Evolutionary conservation across 495 filamentous ascomycete species (phyloP).

Genomic region (Xeromyces bisporus): DNA sequence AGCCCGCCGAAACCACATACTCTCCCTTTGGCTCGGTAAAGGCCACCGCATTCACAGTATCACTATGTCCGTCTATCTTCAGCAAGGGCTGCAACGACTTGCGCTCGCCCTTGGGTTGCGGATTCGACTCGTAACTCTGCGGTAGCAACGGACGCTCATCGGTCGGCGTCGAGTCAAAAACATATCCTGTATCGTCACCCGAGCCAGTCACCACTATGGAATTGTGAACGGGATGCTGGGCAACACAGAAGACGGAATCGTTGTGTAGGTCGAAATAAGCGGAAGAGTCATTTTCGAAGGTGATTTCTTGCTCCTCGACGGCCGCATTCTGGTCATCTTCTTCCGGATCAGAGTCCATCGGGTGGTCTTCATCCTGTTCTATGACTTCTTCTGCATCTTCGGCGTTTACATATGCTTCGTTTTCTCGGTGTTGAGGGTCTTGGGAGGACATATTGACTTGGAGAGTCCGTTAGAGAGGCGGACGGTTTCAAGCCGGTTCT

Average conservation of each 20-base stretch:
- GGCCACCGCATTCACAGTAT: slow-evolving; percentile 69
- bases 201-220: slow-evolving; percentile 76
- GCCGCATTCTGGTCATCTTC: slow-evolving; percentile 40
- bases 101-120: slow-evolving; percentile 37
- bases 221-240: slow-evolving; percentile 69
- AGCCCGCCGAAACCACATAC: slow-evolving; percentile 67
- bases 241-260: slow-evolving; percentile 83
- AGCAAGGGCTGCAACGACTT: slow-evolving; percentile 43
- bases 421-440: slow-evolving; percentile 32
- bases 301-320: slow-evolving; percentile 53
- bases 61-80: slow-evolving; percentile 70
- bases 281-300: slow-evolving; percentile 71
- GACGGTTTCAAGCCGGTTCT: background rate
- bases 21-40: slow-evolving; percentile 75
- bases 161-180: slow-evolving; percentile 53
- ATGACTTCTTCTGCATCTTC: slow-evolving; percentile 58
- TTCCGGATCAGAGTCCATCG: slow-evolving; percentile 49
- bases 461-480: too few species aligned
- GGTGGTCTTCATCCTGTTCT: slow-evolving; percentile 49
- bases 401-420: slow-evolving; percentile 43
- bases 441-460: slow-evolving; percentile 18
- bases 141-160: slow-evolving; percentile 50
- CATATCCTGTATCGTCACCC: slow-evolving; percentile 65
- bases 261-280: slow-evolving; percentile 82
- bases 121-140: slow-evolving; percentile 52